A percentile compares a stretch with the other conserved stretches of the same genome.
phyloP scores from a whole-genome alignment of 2,329 filamentous ascomycete genomes.

The Helotiales sp. region DNA sequence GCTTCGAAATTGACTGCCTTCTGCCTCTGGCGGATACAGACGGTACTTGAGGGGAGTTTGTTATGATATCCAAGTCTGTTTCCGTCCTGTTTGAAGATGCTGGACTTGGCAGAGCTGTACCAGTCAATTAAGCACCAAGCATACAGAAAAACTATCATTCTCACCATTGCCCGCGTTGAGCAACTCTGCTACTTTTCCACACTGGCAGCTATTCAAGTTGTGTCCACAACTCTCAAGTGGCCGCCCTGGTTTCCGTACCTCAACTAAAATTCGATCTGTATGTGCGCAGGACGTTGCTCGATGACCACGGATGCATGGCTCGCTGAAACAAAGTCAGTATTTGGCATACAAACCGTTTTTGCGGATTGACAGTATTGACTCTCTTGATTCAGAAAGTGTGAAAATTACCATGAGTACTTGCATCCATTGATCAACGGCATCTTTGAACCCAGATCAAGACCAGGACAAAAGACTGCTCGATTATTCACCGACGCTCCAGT shows the following conservation, averaged over 20 bases:
- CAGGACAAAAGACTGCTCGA: too few species aligned
- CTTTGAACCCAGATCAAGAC: not conserved
- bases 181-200: conserved; percentile 23
- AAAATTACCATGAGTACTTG: conserved; percentile 33
- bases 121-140: not conserved
- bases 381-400: not conserved
- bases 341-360: not conserved
- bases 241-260: conserved; percentile 32
- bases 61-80: not conserved
- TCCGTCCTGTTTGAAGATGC: not conserved
- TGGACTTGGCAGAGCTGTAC: not conserved
- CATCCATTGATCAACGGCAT: conserved; percentile 33
- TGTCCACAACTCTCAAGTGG: conserved; percentile 32
- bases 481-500: too few species aligned
- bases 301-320: conserved; percentile 33
- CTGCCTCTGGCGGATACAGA: not conserved
- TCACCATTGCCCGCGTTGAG: conserved; percentile 17
- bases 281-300: conserved; percentile 31
- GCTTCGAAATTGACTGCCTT: not conserved
- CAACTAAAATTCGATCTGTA: conserved; percentile 27
- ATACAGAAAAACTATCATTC: not conserved
- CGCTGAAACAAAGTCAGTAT: conserved; percentile 15
- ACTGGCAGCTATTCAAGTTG: conserved; percentile 26
- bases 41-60: not conserved
- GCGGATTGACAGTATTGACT: not conserved